phyloP scores from a whole-genome alignment of 208 protist genomes.

The Tritrichomonas musculus region DNA sequence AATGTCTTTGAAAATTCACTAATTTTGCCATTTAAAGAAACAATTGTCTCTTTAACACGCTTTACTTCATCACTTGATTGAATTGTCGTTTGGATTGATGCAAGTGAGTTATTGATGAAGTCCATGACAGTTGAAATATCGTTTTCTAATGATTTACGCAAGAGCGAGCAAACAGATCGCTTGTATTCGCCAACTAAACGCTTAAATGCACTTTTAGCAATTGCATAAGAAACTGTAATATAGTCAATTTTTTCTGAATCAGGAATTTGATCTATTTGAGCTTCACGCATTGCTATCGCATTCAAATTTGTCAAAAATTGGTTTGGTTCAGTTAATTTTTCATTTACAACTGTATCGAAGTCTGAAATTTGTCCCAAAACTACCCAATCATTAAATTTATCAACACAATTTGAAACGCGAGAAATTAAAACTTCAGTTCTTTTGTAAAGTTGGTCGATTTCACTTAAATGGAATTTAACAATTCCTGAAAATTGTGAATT shows the following conservation, averaged over 20 bases:
- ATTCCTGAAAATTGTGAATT: neutral
- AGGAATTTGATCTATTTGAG: constrained; percentile 3
- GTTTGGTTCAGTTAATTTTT: neutral
- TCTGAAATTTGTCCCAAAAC: neutral
- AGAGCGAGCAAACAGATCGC: neutral
- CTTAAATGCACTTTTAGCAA: neutral
- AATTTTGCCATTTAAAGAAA: neutral
- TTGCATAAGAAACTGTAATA: neutral
- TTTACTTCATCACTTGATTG: constrained; percentile 10
- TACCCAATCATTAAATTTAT: neutral
- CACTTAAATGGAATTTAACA: neutral
- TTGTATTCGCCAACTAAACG: neutral
- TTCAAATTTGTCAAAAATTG: constrained; percentile 17
- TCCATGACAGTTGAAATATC: constrained; percentile 23
- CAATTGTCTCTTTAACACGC: neutral
- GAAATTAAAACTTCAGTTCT: neutral
- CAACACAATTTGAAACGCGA: neutral
- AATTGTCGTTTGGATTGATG: neutral
- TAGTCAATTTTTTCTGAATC: neutral
- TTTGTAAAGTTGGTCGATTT: neutral
- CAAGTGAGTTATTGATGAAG: constrained; percentile 27
- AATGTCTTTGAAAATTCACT: neutral
- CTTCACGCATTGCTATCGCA: neutral
- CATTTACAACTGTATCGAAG: neutral
- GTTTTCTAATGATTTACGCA: constrained; percentile 15